phyloP scores from a whole-genome alignment of 2,329 filamentous ascomycete species.

The Xenoacremonium recifei region DNA sequence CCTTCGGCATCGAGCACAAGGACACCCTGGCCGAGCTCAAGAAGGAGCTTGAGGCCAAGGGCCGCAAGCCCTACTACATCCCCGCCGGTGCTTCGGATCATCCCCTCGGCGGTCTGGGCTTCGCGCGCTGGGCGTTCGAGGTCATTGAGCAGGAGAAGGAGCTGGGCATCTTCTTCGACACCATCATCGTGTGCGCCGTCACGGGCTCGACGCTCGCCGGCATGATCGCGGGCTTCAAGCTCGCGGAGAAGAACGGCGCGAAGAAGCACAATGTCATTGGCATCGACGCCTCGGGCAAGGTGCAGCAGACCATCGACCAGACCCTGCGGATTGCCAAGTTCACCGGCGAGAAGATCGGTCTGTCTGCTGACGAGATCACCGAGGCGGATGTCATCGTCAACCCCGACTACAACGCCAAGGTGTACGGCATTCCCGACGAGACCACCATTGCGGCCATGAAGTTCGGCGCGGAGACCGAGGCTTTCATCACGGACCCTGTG shows the following conservation, averaged over 20 bases:
- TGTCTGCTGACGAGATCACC: constrained; percentile 57
- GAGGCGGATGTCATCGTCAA: constrained; percentile 63
- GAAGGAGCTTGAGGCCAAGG: constrained; percentile 49
- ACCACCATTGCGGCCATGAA: constrained; percentile 66
- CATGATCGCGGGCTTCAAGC: constrained; percentile 71
- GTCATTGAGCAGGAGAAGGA: constrained; percentile 61
- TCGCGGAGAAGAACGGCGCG: constrained; percentile 48
- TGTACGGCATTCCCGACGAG: constrained; percentile 66
- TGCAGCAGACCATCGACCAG: constrained; percentile 59
- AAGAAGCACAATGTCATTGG: constrained; percentile 58
- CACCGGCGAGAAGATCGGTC: constrained; percentile 63
- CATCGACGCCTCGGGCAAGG: constrained; percentile 53
- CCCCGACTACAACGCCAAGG: constrained; percentile 60
- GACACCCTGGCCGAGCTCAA: constrained; percentile 53
- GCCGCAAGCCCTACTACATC: constrained; percentile 68
- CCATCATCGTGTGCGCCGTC: constrained; percentile 66
- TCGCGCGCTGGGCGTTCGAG: constrained; percentile 70
- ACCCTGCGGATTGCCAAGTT: constrained; percentile 64
- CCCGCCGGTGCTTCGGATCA: constrained; percentile 71
- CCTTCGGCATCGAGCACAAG: constrained; percentile 70
- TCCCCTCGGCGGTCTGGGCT: constrained; percentile 67
- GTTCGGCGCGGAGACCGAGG: constrained; percentile 67
- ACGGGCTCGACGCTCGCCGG: constrained; percentile 70
- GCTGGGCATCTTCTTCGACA: constrained; percentile 64
- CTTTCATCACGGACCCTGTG: constrained; percentile 72